A percentile compares a stretch with the other conserved stretches of the same genome.
Evolutionary conservation across 371 early-diverging fungal species (phyloP).

Genomic region (Mortierella sp.): DNA sequence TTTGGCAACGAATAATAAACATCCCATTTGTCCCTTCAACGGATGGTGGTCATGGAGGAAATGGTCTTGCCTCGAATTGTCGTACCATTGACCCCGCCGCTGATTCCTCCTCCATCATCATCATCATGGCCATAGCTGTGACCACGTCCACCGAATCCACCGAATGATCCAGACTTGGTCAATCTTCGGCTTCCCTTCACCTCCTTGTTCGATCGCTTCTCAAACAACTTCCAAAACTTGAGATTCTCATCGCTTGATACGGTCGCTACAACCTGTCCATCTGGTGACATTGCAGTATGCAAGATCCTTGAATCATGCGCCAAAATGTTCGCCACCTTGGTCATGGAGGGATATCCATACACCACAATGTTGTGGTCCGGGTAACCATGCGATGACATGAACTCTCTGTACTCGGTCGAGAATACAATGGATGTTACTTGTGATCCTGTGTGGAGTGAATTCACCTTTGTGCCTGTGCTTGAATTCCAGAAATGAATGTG

Average conservation of each 20-base stretch:
- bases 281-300: conserved; percentile 91
- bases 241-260: conserved; percentile 95
- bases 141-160: not conserved
- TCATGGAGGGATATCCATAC: conserved; percentile 90
- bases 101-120: conserved; percentile 7
- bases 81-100: conserved; percentile 6
- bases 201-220: conserved; percentile 34
- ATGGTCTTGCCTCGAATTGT: conserved; percentile 17
- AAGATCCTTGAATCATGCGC: conserved; percentile 94
- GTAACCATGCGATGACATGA: conserved; percentile 94
- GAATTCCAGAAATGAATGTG: conserved; percentile 97
- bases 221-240: conserved; percentile 98
- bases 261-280: conserved; percentile 92
- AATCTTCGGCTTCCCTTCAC: conserved; percentile 14
- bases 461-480: conserved; percentile 70
- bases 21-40: conserved; percentile 4
- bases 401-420: conserved; percentile 93
- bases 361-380: conserved; percentile 69
- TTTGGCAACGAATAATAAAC: too few relatives aligned
- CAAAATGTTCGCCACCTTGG: conserved; percentile 78
- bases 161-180: conserved; percentile 20
- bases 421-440: conserved; percentile 96
- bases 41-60: conserved; percentile 31
- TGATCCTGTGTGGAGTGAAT: conserved; percentile 84
- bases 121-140: conserved; percentile 14